Percentiles rank a stretch among this genome's conserved stretches.
phyloP scores from a whole-genome alignment of 2,329 filamentous ascomycete genomes.

The Teratosphaeria gauchensis region DNA sequence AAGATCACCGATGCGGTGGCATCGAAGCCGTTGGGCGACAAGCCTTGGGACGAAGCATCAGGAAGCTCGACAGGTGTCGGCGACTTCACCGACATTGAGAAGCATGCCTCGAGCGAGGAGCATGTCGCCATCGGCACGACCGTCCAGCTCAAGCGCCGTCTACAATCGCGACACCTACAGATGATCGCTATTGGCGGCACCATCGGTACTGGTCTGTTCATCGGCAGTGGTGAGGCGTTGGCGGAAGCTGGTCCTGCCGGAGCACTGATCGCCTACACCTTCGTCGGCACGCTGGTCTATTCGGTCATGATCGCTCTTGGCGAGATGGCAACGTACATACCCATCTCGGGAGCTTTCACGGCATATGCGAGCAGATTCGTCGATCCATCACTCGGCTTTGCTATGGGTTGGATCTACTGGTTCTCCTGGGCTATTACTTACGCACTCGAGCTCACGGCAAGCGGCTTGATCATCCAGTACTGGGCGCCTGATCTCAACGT shows the following conservation, averaged over 20 bases:
- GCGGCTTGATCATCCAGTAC: conserved; percentile 30
- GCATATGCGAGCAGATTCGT: conserved; percentile 40
- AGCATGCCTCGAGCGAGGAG: neutral
- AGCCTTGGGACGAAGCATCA: neutral
- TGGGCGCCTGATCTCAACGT: conserved; percentile 34
- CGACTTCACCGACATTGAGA: neutral
- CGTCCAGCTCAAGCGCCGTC: conserved; percentile 24
- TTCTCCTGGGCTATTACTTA: conserved; percentile 35
- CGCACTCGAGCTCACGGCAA: conserved; percentile 30
- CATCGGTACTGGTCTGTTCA: conserved; percentile 31
- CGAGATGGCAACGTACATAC: conserved; percentile 54
- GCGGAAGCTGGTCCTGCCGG: conserved; percentile 33
- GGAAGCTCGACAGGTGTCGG: neutral
- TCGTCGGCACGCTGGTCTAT: conserved; percentile 38
- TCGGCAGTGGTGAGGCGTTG: conserved; percentile 30
- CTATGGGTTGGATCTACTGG: conserved; percentile 39
- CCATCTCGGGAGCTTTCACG: conserved; percentile 46
- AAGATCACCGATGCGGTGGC: neutral
- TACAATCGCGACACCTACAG: conserved; percentile 28
- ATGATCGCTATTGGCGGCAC: conserved; percentile 29
- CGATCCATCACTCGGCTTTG: conserved; percentile 37
- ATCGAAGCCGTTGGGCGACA: neutral
- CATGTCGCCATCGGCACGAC: conserved; percentile 11
- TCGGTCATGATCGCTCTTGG: conserved; percentile 40
- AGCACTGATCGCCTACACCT: conserved; percentile 34